Evolutionary conservation across 1,139 yeast species (phyloP), one percentile per base, ranked within the genome.

Genomic region (Yamadazyma taylorii): DNA sequence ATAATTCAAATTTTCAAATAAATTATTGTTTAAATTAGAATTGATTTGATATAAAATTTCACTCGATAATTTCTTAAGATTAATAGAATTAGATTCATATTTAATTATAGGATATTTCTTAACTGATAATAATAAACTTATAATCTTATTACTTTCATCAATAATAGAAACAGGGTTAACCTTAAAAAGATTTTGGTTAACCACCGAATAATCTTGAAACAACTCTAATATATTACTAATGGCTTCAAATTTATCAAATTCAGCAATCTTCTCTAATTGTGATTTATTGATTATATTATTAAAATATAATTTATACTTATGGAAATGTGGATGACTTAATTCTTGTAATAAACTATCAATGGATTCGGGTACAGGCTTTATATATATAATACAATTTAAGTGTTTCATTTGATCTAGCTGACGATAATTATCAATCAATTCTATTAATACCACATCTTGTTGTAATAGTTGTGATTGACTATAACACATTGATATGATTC

Each of bases 381-480:
- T 70, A 53, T 87, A 89, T 13, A 85, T 84, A 23, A 90, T 68
- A 56, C 97, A 90, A 51, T 80, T 80, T 51, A 92, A 62, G 56
- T 90, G 95, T 42, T 94, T 79, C 85, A 92, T 69, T 9, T 49
- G 69, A 39, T 78, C 79, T 48, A 90, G 88, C 28, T 88, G 69
- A 24, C 66, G 58, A n/a, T 65, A 60, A 51, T 86, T 87, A 36
- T 66, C 72, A 9, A 71, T 80, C 81, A 49, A 81, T 40, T 89
- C 97, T 33, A 89, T 81, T 35, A 92, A 69, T 43, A 87, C 88
- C 15, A 92, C 78, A 45, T 90, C 96, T 48, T 86, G 79, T 46
- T 84, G 81, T 34, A 92, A 73, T 35, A 92, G 71, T 46, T 83
- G 85, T 5, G 95, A 82, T 59, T 94, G 98, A 2, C 96, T 85